Evolutionary conservation across 306 rosid species (phyloP).

Genomic region (Dalbergia cochinchinensis): DNA sequence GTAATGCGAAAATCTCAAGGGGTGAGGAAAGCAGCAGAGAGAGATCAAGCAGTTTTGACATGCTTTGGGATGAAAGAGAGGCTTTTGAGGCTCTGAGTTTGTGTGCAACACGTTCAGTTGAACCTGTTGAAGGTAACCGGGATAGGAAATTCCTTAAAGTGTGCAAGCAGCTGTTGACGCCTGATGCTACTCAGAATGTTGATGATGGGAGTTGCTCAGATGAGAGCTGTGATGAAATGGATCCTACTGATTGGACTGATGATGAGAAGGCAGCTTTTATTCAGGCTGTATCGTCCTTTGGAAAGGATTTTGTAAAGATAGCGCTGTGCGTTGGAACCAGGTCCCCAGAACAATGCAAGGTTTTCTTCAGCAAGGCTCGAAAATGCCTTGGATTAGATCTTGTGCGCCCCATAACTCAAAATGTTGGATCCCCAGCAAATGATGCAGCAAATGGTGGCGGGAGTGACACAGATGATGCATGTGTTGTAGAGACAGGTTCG

Average conservation of each 20-base stretch:
- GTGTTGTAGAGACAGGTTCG: conserved; percentile 66
- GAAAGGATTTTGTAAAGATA: conserved; percentile 77
- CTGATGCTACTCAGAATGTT: conserved; percentile 58
- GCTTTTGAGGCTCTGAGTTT: conserved; percentile 90
- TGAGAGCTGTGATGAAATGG: conserved; percentile 93
- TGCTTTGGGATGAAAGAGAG: conserved; percentile 75
- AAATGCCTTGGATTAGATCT: conserved; percentile 88
- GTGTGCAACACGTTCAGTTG: conserved; percentile 78
- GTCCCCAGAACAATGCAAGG: conserved; percentile 88
- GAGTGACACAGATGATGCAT: conserved; percentile 81
- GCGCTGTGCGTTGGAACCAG: conserved; percentile 76
- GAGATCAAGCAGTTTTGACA: conserved; percentile 64
- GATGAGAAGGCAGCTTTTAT: conserved; percentile 82
- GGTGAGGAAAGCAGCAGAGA: conserved; percentile 50
- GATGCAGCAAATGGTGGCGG: conserved; percentile 76
- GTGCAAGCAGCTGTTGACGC: conserved; percentile 48
- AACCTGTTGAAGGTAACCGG: conserved; percentile 63
- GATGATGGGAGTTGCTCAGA: conserved; percentile 92
- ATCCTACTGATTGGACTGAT: conserved; percentile 86
- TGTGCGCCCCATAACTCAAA: conserved; percentile 57
- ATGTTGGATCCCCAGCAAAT: conserved; percentile 59
- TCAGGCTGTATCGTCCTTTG: conserved; percentile 86
- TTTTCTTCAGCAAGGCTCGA: conserved; percentile 92
- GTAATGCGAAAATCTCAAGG: conserved; percentile 51
- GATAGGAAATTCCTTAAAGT: conserved; percentile 64